These are phyloP conservation scores for Entoloma clypeatum DNA, from an alignment of 1,284 basidiomycete genomes.

Conservation along the genomic window DNA sequence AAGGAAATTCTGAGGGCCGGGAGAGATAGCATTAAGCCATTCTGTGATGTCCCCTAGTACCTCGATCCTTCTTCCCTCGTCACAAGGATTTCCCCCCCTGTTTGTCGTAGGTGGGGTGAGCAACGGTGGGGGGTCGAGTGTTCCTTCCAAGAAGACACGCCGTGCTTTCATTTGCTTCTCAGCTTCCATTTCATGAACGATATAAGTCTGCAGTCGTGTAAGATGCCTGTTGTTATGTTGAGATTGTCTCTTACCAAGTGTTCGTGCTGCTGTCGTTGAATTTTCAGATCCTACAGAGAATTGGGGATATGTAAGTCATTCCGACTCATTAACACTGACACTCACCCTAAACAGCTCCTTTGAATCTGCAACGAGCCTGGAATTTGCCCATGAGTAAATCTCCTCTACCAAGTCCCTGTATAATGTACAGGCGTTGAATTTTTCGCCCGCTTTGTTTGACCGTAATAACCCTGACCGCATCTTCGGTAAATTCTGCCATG, in stretches of 20 bases:
- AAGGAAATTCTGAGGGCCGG: slow-evolving; percentile 9
- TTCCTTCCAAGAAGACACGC: slow-evolving; percentile 6
- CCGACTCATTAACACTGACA: neutral
- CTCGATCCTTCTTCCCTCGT: slow-evolving; percentile 11
- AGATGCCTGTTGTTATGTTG: neutral
- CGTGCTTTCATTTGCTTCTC: neutral
- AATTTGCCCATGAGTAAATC: no score
- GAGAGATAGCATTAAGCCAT: slow-evolving; percentile 11
- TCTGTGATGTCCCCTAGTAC: slow-evolving; percentile 10
- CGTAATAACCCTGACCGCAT: slow-evolving; percentile 4
- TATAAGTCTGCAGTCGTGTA: neutral
- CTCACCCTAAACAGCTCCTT: slow-evolving; percentile 12
- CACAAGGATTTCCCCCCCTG: slow-evolving; percentile 16
- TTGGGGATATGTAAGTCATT: neutral
- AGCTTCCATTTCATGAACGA: neutral
- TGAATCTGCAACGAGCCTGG: slow-evolving; percentile 11
- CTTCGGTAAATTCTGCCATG: neutral
- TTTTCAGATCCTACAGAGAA: slow-evolving; percentile 5
- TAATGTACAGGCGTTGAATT: slow-evolving; percentile 15
- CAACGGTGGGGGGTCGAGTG: slow-evolving; percentile 5
- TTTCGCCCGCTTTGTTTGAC: slow-evolving; percentile 7
- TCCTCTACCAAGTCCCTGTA: no score
- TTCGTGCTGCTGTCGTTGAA: no score
- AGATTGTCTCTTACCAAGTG: neutral
- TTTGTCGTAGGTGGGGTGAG: slow-evolving; percentile 10